Evolutionary conservation across 257 asterid species (phyloP).

Genomic region (Primulina eburnea): DNA sequence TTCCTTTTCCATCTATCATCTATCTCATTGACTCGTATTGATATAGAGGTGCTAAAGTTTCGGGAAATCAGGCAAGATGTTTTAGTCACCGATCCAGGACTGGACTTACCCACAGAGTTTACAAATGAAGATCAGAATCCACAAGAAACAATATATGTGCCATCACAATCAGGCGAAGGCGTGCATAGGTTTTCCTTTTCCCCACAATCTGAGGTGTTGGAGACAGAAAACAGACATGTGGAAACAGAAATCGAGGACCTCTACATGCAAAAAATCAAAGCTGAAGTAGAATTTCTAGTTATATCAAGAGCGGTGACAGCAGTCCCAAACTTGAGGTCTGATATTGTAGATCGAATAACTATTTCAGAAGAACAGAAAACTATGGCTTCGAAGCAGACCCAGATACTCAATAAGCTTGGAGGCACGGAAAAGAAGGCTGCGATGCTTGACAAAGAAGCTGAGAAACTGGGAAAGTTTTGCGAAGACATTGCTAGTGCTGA

Average conservation of each 20-base stretch:
- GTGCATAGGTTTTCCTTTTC: background rate
- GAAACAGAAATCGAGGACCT: conserved; percentile 51
- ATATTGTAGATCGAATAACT: conserved; percentile 45
- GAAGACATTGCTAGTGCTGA: conserved; percentile 42
- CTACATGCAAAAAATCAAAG: conserved; percentile 65
- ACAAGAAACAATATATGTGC: background rate
- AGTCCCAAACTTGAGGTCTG: conserved; percentile 38
- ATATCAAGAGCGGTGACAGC: conserved; percentile 41
- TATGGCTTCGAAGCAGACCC: conserved; percentile 30
- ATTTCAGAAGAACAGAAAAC: conserved; percentile 49
- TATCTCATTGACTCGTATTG: conserved; percentile 20
- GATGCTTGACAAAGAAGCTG: conserved; percentile 42
- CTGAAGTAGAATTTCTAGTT: conserved; percentile 62
- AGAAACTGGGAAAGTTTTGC: conserved; percentile 43
- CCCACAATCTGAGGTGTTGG: conserved; percentile 7
- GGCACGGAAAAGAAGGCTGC: conserved; percentile 48
- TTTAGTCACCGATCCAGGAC: conserved; percentile 33
- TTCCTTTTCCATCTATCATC: background rate
- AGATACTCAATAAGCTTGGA: background rate
- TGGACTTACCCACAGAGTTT: conserved; percentile 14
- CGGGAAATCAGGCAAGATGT: conserved; percentile 36
- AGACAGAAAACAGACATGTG: conserved; percentile 25
- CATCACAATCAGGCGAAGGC: background rate
- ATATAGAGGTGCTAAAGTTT: conserved; percentile 44
- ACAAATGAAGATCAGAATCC: background rate